phyloP scores from a whole-genome alignment of 768 basidiomycete genomes.

The Leccinum variicolor region DNA sequence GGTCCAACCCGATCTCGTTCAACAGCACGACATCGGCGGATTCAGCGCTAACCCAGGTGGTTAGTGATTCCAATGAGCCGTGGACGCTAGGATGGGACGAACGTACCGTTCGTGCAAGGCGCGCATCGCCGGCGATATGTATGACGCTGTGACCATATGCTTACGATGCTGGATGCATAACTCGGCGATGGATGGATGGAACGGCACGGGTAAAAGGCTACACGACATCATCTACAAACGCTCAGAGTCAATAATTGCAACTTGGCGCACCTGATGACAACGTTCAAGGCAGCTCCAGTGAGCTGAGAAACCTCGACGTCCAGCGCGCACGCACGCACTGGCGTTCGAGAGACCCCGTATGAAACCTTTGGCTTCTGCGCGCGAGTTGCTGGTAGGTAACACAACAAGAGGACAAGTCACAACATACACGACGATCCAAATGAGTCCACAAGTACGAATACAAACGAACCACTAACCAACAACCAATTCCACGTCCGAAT shows the following conservation, averaged over 20 bases:
- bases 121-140: constrained; percentile 78
- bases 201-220: constrained; percentile 75
- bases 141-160: constrained; percentile 89
- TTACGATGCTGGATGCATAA: constrained; percentile 65
- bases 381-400: constrained; percentile 67
- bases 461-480: constrained; percentile 57
- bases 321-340: constrained; percentile 48
- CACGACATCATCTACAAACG: background rate
- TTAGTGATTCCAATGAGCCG: background rate
- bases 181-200: constrained; percentile 71
- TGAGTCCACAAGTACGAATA: constrained; percentile 15
- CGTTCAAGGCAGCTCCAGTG: constrained; percentile 62
- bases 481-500: constrained; percentile 61
- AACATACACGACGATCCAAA: constrained; percentile 10
- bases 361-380: constrained; percentile 52
- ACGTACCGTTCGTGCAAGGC: constrained; percentile 57
- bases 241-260: background rate
- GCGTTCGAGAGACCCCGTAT: constrained; percentile 46
- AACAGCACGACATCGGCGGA: constrained; percentile 66
- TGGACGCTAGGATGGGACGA: background rate
- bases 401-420: background rate
- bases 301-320: constrained; percentile 58
- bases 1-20: constrained; percentile 89
- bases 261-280: constrained; percentile 75
- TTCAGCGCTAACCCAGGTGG: constrained; percentile 45